phyloP scores from a whole-genome alignment of 1,284 basidiomycete genomes.

The Apiotrichum gracile region DNA sequence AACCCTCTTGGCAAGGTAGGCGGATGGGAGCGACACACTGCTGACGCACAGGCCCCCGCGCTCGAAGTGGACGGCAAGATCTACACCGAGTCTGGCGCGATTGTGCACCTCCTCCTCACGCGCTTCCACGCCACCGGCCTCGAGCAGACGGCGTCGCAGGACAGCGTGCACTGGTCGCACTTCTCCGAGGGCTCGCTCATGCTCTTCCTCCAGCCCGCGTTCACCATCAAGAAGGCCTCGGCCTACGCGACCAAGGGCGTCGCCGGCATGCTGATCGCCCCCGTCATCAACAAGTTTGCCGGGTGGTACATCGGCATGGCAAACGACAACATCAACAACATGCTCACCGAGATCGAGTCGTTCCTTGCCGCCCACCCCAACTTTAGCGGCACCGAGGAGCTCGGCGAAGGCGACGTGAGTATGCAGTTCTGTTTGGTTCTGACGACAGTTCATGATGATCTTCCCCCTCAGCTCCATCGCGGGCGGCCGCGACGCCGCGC shows the following conservation, averaged over 20 bases:
- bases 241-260: neutral
- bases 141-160: conserved; percentile 3
- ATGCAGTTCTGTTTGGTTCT: no score
- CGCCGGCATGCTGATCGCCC: neutral
- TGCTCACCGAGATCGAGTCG: conserved; percentile 25
- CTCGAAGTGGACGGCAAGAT: conserved; percentile 27
- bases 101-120: conserved; percentile 27
- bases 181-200: conserved; percentile 37
- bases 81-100: conserved; percentile 34
- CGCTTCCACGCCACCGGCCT: conserved; percentile 1
- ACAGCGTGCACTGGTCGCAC: conserved; percentile 30
- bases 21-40: neutral
- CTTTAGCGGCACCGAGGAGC: conserved; percentile 31
- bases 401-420: conserved; percentile 38
- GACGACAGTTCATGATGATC: neutral
- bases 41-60: conserved; percentile 23
- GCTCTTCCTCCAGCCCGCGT: conserved; percentile 23
- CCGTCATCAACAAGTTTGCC: neutral
- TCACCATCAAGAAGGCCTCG: no score
- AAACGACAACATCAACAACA: conserved; percentile 8
- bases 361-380: conserved; percentile 21
- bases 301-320: neutral
- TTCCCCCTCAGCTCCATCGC: neutral
- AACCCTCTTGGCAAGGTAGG: conserved; percentile 30
- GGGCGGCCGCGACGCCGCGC: neutral